Conservation (phyloP, 495 filamentous ascomycete species). For the Halenospora varia region DNA sequence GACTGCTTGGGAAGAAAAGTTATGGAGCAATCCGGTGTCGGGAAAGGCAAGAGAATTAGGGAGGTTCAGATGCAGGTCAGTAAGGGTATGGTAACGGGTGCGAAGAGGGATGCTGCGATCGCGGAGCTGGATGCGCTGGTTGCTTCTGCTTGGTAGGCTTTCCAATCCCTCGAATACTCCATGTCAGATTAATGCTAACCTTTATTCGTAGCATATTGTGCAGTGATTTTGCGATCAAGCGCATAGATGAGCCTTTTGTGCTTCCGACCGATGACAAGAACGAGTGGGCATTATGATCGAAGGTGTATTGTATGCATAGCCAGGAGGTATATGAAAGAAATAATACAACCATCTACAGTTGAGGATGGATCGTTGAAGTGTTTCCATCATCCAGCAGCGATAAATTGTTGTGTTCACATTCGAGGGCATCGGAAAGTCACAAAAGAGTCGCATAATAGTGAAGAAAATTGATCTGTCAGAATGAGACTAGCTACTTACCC, state of each 20-base stretch:
- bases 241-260: slow-evolving; percentile 90
- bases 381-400: too few relatives aligned
- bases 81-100: slow-evolving; percentile 59
- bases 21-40: slow-evolving; percentile 65
- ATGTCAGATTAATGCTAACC: slow-evolving; percentile 2
- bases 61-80: slow-evolving; percentile 80
- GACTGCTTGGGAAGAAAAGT: slow-evolving; percentile 87
- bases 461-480: too few relatives aligned
- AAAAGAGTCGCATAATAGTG: too few relatives aligned
- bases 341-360: too few relatives aligned
- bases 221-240: slow-evolving; percentile 88
- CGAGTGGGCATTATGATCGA: slow-evolving; percentile 63
- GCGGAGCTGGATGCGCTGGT: slow-evolving; percentile 86
- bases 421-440: too few relatives aligned
- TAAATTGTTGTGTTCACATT: too few relatives aligned
- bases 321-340: too few relatives aligned
- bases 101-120: slow-evolving; percentile 71
- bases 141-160: slow-evolving; percentile 70
- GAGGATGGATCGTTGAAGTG: too few relatives aligned
- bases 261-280: slow-evolving; percentile 60
- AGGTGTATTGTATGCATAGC: slow-evolving; percentile 4
- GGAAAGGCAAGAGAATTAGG: slow-evolving; percentile 72
- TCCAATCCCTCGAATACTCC: neutral
- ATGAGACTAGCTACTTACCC: too few relatives aligned
- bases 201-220: slow-evolving; percentile 65